Evolutionary conservation across 2,329 filamentous ascomycete species (phyloP).

Genomic region (Nigrospora oryzae): DNA sequence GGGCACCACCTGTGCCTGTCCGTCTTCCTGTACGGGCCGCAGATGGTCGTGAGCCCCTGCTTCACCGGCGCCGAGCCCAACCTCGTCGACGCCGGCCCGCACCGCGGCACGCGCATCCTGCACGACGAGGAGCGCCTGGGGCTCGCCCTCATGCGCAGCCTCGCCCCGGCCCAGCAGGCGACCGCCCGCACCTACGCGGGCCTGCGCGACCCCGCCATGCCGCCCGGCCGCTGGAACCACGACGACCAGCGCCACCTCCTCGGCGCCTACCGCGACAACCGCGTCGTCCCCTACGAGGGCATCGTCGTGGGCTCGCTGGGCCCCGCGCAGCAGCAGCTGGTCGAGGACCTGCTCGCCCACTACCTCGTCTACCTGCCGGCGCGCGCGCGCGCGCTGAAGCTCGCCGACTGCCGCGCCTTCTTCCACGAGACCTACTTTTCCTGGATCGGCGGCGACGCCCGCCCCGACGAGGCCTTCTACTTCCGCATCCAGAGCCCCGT

Average conservation of each 20-base stretch:
- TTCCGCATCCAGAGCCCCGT: constrained; percentile 72
- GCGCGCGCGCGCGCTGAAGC: constrained; percentile 40
- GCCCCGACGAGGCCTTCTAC: constrained; percentile 62
- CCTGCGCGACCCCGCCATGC: constrained; percentile 59
- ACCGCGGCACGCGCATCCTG: constrained; percentile 57
- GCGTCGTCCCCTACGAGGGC: constrained; percentile 67
- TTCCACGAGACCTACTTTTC: constrained; percentile 69
- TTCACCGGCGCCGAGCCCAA: constrained; percentile 80
- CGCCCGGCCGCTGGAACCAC: constrained; percentile 64
- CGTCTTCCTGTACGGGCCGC: constrained; percentile 55
- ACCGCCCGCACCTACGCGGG: constrained; percentile 48
- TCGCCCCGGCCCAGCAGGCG: constrained; percentile 34
- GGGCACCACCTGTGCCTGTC: constrained; percentile 72
- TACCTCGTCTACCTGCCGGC: constrained; percentile 62
- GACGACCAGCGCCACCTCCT: constrained; percentile 73
- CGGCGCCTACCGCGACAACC: constrained; percentile 72
- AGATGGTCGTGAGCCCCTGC: constrained; percentile 64
- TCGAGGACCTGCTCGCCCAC: constrained; percentile 52
- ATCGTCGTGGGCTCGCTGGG: constrained; percentile 43
- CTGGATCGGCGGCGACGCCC: constrained; percentile 65
- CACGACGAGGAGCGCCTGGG: constrained; percentile 56
- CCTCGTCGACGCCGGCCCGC: constrained; percentile 56
- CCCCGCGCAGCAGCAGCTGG: constrained; percentile 37
- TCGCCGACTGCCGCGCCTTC: constrained; percentile 44
- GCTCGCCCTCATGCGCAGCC: constrained; percentile 60